phyloP scores from a whole-genome alignment of 768 basidiomycete species.

The Lactifluus rugatus region DNA sequence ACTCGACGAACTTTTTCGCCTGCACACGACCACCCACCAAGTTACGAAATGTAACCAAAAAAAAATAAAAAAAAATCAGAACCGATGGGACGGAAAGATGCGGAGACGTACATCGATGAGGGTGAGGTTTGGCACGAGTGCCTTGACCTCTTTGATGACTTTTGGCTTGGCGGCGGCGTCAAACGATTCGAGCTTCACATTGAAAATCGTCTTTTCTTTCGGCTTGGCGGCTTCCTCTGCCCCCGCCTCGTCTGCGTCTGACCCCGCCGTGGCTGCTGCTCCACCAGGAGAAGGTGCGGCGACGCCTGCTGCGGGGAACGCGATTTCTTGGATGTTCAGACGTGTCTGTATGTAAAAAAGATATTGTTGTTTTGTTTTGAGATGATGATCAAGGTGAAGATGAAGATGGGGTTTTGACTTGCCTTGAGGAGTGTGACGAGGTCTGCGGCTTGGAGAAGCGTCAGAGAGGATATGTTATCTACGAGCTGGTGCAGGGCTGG shows the following conservation, averaged over 20 bases:
- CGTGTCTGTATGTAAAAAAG: constrained; percentile 50
- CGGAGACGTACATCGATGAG: constrained; percentile 78
- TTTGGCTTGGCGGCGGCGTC: constrained; percentile 90
- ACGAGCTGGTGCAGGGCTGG: constrained; percentile 75
- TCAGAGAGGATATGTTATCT: constrained; percentile 82
- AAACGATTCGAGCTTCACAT: constrained; percentile 89
- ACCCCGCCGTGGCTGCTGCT: constrained; percentile 40
- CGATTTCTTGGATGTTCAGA: constrained; percentile 95
- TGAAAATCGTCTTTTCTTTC: constrained; percentile 98
- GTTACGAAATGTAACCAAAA: too few relatives aligned
- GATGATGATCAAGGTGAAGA: too few relatives aligned
- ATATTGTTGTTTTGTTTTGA: background rate
- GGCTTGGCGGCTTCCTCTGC: constrained; percentile 60
- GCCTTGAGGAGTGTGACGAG: constrained; percentile 89
- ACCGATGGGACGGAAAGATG: background rate
- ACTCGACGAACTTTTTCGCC: constrained; percentile 99
- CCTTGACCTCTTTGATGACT: constrained; percentile 96
- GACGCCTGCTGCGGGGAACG: constrained; percentile 71
- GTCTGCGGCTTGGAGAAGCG: constrained; percentile 91
- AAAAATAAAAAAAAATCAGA: too few relatives aligned
- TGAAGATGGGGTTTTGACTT: constrained; percentile 14
- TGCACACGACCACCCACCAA: constrained; percentile 27
- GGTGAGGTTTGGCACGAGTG: constrained; percentile 88
- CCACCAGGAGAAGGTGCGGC: constrained; percentile 46
- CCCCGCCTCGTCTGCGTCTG: constrained; percentile 40